Percentiles rank a stretch among this genome's conserved stretches.
phyloP scores from a whole-genome alignment of 768 basidiomycete species.

The Scleroderma bovista region DNA sequence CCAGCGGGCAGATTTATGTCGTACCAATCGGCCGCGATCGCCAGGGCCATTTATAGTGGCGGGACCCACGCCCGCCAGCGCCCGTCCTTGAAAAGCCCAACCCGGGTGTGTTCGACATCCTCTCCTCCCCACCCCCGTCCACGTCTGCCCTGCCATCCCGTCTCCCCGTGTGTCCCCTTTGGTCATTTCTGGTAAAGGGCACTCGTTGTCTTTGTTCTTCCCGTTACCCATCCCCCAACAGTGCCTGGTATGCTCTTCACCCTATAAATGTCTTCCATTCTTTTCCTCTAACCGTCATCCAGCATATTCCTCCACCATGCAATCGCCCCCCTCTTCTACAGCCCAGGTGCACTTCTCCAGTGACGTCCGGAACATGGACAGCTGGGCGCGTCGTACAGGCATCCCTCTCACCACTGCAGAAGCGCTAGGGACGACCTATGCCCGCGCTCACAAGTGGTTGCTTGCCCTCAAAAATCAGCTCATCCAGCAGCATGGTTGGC shows the following conservation, averaged over 20 bases:
- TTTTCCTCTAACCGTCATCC: not conserved
- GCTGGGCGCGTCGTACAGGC: constrained; percentile 72
- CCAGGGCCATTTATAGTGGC: constrained; percentile 46
- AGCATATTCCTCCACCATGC: constrained; percentile 16
- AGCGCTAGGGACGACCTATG: constrained; percentile 74
- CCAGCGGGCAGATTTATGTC: constrained; percentile 53
- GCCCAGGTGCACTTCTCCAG: constrained; percentile 73
- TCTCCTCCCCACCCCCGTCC: constrained; percentile 23
- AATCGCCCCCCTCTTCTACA: constrained; percentile 31
- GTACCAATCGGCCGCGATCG: constrained; percentile 46
- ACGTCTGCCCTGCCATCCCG: constrained; percentile 5
- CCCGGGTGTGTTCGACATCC: constrained; percentile 9
- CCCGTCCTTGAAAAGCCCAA: constrained; percentile 38
- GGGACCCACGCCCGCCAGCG: constrained; percentile 36
- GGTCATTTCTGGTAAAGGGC: constrained; percentile 31
- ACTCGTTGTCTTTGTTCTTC: constrained; percentile 10
- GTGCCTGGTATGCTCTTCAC: constrained; percentile 15
- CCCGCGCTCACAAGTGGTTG: constrained; percentile 75
- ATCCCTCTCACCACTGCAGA: constrained; percentile 82
- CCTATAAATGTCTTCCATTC: constrained; percentile 22
- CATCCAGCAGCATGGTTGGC: constrained; percentile 66
- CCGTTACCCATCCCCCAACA: constrained; percentile 2
- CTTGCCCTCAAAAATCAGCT: constrained; percentile 56
- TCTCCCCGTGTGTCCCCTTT: too few species aligned
- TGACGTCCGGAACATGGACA: constrained; percentile 77